Evolutionary conservation across 2,329 filamentous ascomycete genomes (phyloP).

Genomic region (Epichloe sibirici): DNA sequence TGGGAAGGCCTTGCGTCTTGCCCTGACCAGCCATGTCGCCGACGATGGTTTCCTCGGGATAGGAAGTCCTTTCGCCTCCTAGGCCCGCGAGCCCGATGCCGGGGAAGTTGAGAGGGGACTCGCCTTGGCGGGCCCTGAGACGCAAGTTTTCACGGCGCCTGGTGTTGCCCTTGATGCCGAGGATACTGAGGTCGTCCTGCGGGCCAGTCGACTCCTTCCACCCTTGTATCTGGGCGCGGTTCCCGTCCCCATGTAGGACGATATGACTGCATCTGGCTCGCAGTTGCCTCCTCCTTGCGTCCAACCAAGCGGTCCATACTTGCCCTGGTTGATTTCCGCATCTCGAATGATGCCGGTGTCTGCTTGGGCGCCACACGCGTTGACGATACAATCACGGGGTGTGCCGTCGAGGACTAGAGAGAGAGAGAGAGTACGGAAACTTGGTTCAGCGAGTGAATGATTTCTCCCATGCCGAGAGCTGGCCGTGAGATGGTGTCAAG

Average conservation of each 20-base stretch:
- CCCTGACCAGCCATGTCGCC: neutral
- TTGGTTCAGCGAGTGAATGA: neutral
- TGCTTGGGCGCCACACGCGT: constrained; percentile 4
- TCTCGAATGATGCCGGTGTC: constrained; percentile 4
- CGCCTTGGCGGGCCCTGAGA: too few species aligned
- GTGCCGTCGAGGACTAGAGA: constrained; percentile 4
- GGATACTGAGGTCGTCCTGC: neutral
- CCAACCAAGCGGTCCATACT: constrained; percentile 3
- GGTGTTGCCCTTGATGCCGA: neutral
- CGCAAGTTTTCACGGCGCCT: neutral
- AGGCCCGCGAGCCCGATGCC: neutral
- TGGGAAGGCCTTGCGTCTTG: constrained; percentile 1
- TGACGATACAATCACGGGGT: constrained; percentile 4
- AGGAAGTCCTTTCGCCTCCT: neutral
- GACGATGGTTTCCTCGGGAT: constrained; percentile 1
- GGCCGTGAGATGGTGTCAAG: neutral
- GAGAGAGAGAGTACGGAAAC: neutral
- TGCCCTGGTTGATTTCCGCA: neutral
- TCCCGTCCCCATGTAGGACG: neutral
- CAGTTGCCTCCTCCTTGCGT: constrained; percentile 5
- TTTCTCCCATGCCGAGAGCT: neutral
- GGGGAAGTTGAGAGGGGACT: neutral
- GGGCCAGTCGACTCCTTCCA: neutral
- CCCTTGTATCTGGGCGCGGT: constrained; percentile 1
- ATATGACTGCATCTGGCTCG: constrained; percentile 3